Conservation (phyloP, 1,139 yeast genomes). For the Geotrichum australiense region DNA sequence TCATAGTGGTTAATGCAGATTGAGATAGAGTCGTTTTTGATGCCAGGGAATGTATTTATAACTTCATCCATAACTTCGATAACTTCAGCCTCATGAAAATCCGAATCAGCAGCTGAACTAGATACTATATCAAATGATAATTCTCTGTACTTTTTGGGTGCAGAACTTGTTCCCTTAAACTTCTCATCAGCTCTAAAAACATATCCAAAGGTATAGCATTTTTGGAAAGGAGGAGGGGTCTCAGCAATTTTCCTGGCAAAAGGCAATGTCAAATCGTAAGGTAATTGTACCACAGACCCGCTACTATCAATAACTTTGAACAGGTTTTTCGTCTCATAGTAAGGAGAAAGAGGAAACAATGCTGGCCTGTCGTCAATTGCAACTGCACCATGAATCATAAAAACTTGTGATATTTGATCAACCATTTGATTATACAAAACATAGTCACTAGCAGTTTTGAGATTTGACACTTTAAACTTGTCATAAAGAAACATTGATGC, state of each 20-base stretch:
- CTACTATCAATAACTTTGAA: constrained; percentile 78
- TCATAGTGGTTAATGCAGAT: constrained; percentile 75
- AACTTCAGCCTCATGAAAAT: constrained; percentile 78
- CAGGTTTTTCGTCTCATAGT: constrained; percentile 55
- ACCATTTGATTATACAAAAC: constrained; percentile 39
- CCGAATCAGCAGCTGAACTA: constrained; percentile 37
- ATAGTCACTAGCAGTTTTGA: constrained; percentile 24
- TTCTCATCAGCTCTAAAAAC: constrained; percentile 61
- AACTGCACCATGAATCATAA: constrained; percentile 79
- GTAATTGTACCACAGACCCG: constrained; percentile 81
- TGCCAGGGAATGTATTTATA: constrained; percentile 55
- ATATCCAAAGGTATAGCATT: constrained; percentile 61
- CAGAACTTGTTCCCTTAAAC: constrained; percentile 44
- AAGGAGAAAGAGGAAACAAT: constrained; percentile 75
- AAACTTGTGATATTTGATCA: constrained; percentile 51
- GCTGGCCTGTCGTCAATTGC: constrained; percentile 54
- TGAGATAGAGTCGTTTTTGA: constrained; percentile 46
- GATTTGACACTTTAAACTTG: constrained; percentile 12
- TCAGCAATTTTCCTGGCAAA: constrained; percentile 67
- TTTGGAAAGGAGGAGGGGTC: constrained; percentile 47
- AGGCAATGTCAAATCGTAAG: constrained; percentile 84
- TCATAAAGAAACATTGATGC: constrained; percentile 83
- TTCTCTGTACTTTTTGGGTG: constrained; percentile 73
- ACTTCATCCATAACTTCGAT: constrained; percentile 75
- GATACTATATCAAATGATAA: constrained; percentile 74